Percentiles rank a stretch among this genome's conserved stretches.
Evolutionary conservation across 78 protist species (phyloP).

Genomic region (Dictyostelium capitatum): DNA sequence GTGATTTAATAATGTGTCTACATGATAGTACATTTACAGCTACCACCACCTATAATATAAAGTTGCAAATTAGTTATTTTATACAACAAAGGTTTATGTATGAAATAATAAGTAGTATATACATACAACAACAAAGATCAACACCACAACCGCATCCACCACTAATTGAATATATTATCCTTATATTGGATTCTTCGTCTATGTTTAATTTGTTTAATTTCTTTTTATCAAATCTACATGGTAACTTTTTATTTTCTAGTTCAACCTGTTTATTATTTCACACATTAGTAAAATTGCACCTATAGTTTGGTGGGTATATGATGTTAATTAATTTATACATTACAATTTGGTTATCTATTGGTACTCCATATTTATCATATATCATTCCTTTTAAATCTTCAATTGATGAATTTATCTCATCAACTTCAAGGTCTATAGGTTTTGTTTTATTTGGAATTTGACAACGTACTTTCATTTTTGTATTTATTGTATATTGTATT

Average conservation of each 20-base stretch:
- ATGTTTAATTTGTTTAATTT: not conserved
- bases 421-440: not conserved
- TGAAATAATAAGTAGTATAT: too few relatives aligned
- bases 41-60: not conserved
- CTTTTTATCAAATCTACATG: constrained; percentile 16
- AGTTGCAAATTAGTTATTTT: not conserved
- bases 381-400: not conserved
- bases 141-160: constrained; percentile 41
- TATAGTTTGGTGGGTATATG: too few relatives aligned
- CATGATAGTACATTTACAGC: not conserved
- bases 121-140: not conserved
- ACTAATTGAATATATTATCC: not conserved
- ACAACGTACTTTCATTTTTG: not conserved
- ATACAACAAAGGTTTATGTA: too few relatives aligned
- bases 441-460: not conserved
- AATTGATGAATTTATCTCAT: not conserved
- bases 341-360: not conserved
- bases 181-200: not conserved
- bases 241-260: constrained; percentile 3
- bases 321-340: not conserved
- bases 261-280: not conserved
- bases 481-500: not conserved
- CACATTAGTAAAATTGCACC: too few relatives aligned
- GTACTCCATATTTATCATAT: not conserved
- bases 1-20: not conserved